Evolutionary conservation across 441 rosid genomes (phyloP), one percentile per base, ranked within the genome.

Genomic region (Adansonia grandidieri): DNA sequence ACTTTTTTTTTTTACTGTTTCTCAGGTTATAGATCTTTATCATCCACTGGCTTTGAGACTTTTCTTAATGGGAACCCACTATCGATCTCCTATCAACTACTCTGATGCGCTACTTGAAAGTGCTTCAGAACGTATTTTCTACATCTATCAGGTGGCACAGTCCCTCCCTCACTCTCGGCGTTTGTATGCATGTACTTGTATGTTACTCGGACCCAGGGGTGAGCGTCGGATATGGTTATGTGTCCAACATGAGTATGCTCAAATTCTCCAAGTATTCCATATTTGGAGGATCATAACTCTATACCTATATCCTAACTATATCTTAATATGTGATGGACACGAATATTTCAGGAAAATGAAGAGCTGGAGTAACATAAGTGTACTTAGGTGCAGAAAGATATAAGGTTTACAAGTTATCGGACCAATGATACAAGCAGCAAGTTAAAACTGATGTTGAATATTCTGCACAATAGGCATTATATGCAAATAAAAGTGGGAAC

Each of bases 41-140:
- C 97, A 95, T 86, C 97, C 98, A 66, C 86, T 92, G 57, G 95
- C 98, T 78, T 80, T 93, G 84, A 89, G 96, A 71, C 89, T 93
- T 66, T 95, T 93, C 85, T 87, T 95, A 85, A 84, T 95, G 80
- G 92, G 93, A 56, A 92, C 98, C 77, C 98, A 95, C 77, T 93
- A 95, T 81, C 88, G 98, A 74, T 95, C 98, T 77, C 96, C 98
- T 24, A 84, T 95, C 85, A 93, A 95, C 84, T 95, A 92, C 78
- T 91, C 98, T 14, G 91, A 86, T 77, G 76, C 81, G 63, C 93
- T 84, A 78, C 97, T 95, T 22, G 98, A 93, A 89, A 90, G 91
- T 84, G 96, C 98, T 85, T 95, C 98, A 1, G 98, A 93, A 56
- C 96, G 97, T 76, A 81, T 92, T 66, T 95, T 88, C 84, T 95